phyloP scores from a whole-genome alignment of 2,329 filamentous ascomycete species.

The Penicillium sp. region DNA sequence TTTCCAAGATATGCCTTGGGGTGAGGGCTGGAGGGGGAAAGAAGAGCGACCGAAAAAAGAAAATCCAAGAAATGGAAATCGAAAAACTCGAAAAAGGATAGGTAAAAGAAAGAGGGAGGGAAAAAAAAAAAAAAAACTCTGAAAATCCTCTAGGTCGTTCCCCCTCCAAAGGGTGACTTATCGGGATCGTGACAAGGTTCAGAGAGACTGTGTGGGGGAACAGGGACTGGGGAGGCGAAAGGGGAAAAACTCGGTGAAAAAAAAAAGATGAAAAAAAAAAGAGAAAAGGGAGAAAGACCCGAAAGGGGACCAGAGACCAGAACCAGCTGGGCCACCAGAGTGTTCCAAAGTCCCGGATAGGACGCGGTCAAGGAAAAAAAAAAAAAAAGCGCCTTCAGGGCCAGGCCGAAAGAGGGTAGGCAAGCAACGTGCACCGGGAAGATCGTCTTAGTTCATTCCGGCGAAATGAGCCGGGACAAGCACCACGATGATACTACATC shows the following conservation, averaged over 20 bases:
- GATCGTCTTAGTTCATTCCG: constrained; percentile 4
- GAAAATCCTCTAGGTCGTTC: constrained; percentile 10
- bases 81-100: constrained; percentile 7
- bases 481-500: not conserved
- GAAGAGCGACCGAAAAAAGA: constrained; percentile 3
- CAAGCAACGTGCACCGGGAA: constrained; percentile 10
- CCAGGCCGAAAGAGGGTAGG: not conserved
- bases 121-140: constrained; percentile 20
- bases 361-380: constrained; percentile 3
- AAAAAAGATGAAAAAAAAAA: constrained; percentile 13
- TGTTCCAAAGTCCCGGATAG: no score
- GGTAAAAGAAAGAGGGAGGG: constrained; percentile 15
- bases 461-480: not conserved
- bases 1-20: no score
- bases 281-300: constrained; percentile 6
- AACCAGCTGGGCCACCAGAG: no score
- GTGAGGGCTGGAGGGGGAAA: constrained; percentile 9
- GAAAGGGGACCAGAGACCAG: no score
- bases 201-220: constrained; percentile 3
- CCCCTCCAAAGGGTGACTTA: constrained; percentile 1
- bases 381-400: not conserved
- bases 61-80: no score
- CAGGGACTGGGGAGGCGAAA: constrained; percentile 23
- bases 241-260: constrained; percentile 14
- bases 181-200: constrained; percentile 10